Base-by-base conservation (phyloP, 2,329 filamentous ascomycete genomes). In the Sclerotinia glacialis region DNA sequence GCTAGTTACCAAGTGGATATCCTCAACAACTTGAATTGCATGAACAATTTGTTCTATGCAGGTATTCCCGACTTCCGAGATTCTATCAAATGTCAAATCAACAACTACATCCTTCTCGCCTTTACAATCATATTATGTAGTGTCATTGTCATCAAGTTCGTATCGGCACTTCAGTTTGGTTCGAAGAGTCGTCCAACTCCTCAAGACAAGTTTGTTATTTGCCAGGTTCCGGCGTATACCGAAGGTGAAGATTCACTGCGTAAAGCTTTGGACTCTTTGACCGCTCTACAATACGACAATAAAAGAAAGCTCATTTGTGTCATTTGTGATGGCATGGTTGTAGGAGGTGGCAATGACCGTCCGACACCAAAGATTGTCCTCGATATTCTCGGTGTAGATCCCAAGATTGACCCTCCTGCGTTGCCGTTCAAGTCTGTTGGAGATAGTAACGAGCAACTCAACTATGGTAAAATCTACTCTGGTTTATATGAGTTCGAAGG, bases 191-290 rank as follows among this genome's bases (percentile, higher is more conserved):
- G 92, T 23, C 95, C 95, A 3, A 85, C 90, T 7, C 90, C 93
- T 47, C 95, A 98, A 78, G 95, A 99, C 79, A 99, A 98, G 77
- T 99, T 99, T 74, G 93, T 99, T 73, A 98, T 99, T 72, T 98
- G 95, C 79, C 93, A 97, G 78, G 93, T 99, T 42, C 95, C 95
- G 12, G 95, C 95, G 6, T 99, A 99, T 76, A 99, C 95, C 0
- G 95, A 99, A 81, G 95, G 93, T 73, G 95, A 99, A 82, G 95
- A 99, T 74, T 94, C 93, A 5, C 82, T 99, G 11, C 85, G 95
- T 65, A 96, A 97, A 76, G 94, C 93, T 63, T 83, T 99, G 2
- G 95, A 99, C 77, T 98, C 95, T 1, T 84, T 98, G 67, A 97
- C 95, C 21, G 92, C 93, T 16, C 84, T 99, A 21, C 90, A 96